phyloP scores from a whole-genome alignment of 140 eudicot genomes.

The Oenanthe javanica region DNA sequence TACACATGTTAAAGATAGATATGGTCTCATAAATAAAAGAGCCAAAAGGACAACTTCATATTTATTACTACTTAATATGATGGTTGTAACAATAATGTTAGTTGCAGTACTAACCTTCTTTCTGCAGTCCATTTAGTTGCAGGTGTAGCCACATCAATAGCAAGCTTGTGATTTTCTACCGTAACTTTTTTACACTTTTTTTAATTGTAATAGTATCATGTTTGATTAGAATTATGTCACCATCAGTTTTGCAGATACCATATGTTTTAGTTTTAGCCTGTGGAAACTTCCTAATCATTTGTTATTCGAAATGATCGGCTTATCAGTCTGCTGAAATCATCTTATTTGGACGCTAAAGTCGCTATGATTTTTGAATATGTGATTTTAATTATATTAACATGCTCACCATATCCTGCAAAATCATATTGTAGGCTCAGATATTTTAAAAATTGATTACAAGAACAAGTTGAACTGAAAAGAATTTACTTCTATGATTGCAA shows the following conservation, averaged over 20 bases:
- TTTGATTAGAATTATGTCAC: background rate
- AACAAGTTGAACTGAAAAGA: background rate
- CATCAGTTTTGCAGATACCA: background rate
- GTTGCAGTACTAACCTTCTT: background rate
- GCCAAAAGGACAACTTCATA: constrained; percentile 3
- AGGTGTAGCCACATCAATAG: background rate
- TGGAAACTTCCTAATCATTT: background rate
- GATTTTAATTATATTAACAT: background rate
- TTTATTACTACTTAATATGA: background rate
- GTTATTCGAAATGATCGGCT: background rate
- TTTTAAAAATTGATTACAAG: background rate
- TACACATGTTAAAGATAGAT: background rate
- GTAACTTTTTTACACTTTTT: background rate
- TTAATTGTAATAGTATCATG: background rate
- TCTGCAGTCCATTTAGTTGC: background rate
- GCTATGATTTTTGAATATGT: background rate
- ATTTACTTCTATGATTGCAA: constrained; percentile 1
- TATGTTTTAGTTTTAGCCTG: background rate
- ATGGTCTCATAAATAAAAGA: background rate
- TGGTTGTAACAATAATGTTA: background rate
- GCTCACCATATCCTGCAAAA: background rate
- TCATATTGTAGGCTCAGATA: background rate
- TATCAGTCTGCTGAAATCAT: background rate
- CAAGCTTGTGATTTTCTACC: background rate
- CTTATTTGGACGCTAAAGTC: background rate